phyloP scores from a whole-genome alignment of 768 basidiomycete species.

The Cyclocybe aegerita region DNA sequence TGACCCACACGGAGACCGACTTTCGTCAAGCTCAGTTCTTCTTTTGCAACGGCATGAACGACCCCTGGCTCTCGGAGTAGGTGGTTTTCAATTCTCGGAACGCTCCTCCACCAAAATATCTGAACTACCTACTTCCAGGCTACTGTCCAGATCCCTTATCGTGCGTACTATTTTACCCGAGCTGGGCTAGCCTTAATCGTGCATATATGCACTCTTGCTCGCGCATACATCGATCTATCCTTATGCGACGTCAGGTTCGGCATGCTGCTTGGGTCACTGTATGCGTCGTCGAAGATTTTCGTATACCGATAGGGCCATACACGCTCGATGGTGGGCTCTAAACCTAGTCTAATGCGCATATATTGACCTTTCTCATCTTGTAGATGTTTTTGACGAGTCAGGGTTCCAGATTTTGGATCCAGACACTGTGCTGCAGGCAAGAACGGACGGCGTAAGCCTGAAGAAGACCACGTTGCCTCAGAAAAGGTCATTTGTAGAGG shows the following conservation, averaged over 20 bases:
- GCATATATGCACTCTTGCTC: constrained; percentile 2
- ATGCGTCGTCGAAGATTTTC: constrained; percentile 30
- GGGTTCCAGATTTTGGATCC: constrained; percentile 8
- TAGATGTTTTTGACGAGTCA: constrained; percentile 20
- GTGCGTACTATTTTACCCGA: constrained; percentile 15
- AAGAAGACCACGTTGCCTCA: not conserved
- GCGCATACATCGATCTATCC: not conserved
- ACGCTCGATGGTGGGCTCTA: constrained; percentile 32
- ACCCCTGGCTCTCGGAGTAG: constrained; percentile 38
- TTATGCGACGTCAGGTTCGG: constrained; percentile 27
- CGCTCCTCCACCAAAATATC: not conserved
- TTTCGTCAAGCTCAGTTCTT: constrained; percentile 33
- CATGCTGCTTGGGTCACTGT: constrained; percentile 36
- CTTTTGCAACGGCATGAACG: constrained; percentile 34
- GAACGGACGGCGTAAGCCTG: too few relatives aligned
- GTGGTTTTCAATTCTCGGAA: not conserved
- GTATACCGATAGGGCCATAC: constrained; percentile 36
- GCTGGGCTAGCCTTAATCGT: not conserved
- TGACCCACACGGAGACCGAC: constrained; percentile 31
- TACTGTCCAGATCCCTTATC: constrained; percentile 27
- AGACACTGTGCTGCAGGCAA: too few relatives aligned
- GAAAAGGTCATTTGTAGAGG: constrained; percentile 7
- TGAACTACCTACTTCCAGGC: constrained; percentile 17
- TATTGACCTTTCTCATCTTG: constrained; percentile 5
- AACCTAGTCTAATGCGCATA: constrained; percentile 13